Percentiles rank a stretch among this genome's conserved stretches.
Evolutionary conservation across 2,329 filamentous ascomycete genomes (phyloP).

Genomic region (Fusarium hainanense): DNA sequence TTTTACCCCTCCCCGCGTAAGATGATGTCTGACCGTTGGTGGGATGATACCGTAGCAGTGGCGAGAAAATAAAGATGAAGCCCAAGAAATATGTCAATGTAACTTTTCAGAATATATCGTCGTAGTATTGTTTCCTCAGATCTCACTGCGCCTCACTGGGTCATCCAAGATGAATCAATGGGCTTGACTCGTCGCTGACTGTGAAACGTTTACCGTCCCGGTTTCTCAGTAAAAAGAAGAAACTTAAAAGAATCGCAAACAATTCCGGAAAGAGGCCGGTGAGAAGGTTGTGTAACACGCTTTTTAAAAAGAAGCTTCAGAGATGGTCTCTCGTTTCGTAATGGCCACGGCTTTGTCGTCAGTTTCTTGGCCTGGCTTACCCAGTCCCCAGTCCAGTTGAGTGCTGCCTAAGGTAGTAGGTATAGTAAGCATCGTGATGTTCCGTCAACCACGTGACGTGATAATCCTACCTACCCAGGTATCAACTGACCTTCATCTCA

Average conservation of each 20-base stretch:
- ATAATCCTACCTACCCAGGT: constrained; percentile 1
- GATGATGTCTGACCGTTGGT: constrained; percentile 20
- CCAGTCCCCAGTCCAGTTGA: constrained; percentile 17
- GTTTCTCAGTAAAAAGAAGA: constrained; percentile 5
- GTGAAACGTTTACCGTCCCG: constrained; percentile 34
- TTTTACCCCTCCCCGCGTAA: constrained; percentile 44
- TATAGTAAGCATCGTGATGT: constrained; percentile 36
- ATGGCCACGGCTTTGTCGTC: constrained; percentile 25
- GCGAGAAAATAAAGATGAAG: neutral
- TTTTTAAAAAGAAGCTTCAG: constrained; percentile 2
- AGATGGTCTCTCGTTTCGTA: constrained; percentile 19
- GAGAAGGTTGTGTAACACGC: constrained; percentile 6
- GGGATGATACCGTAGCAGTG: constrained; percentile 4
- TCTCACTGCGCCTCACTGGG: constrained; percentile 30
- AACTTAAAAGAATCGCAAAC: neutral
- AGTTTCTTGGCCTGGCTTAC: constrained; percentile 41
- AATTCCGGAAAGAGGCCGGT: neutral
- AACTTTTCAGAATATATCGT: neutral
- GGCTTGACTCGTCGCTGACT: constrained; percentile 1
- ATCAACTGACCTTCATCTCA: neutral
- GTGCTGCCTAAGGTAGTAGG: constrained; percentile 43
- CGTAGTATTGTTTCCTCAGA: constrained; percentile 1
- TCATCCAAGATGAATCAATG: constrained; percentile 12
- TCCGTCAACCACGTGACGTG: constrained; percentile 33
- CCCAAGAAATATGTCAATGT: neutral